These are phyloP conservation scores for Saturnispora zaruensis DNA, from an alignment of 805 yeast genomes.

Conservation along the genomic window DNA sequence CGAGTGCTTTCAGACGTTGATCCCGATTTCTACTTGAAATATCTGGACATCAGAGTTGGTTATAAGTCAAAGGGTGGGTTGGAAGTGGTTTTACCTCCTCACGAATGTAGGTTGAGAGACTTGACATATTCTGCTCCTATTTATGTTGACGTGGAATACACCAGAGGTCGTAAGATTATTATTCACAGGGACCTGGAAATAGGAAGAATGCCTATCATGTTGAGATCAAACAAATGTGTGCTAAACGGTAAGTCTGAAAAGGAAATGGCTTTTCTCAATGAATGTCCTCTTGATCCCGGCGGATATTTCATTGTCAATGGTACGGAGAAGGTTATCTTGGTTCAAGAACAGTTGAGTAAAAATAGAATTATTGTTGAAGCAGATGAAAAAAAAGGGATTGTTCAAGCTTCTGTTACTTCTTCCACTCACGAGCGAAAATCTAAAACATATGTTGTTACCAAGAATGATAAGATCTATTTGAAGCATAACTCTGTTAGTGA, in stretches of 20 bases:
- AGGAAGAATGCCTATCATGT: constrained; percentile 98
- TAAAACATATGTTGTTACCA: constrained; percentile 90
- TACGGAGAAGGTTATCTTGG: constrained; percentile 92
- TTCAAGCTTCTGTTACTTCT: constrained; percentile 96
- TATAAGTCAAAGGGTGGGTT: constrained; percentile 44
- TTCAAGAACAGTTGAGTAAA: constrained; percentile 93
- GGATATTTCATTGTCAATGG: constrained; percentile 97
- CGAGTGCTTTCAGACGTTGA: constrained; percentile 87
- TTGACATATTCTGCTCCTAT: constrained; percentile 93
- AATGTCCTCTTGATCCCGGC: constrained; percentile 98
- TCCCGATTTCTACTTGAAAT: constrained; percentile 91
- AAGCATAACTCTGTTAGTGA: constrained; percentile 94
- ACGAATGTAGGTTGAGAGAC: constrained; percentile 91
- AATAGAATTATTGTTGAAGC: constrained; percentile 98
- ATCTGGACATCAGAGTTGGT: constrained; percentile 89
- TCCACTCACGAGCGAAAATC: constrained; percentile 98
- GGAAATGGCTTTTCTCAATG: constrained; percentile 82
- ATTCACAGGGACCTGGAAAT: constrained; percentile 86
- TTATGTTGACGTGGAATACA: constrained; percentile 93
- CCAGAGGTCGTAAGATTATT: constrained; percentile 88
- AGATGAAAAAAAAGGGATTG: constrained; percentile 87
- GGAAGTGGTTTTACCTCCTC: constrained; percentile 74
- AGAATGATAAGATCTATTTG: constrained; percentile 78
- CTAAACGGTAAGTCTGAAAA: constrained; percentile 67
- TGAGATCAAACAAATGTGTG: constrained; percentile 86